phyloP scores from a whole-genome alignment of 768 basidiomycete species.

The Naganishia friedmannii region DNA sequence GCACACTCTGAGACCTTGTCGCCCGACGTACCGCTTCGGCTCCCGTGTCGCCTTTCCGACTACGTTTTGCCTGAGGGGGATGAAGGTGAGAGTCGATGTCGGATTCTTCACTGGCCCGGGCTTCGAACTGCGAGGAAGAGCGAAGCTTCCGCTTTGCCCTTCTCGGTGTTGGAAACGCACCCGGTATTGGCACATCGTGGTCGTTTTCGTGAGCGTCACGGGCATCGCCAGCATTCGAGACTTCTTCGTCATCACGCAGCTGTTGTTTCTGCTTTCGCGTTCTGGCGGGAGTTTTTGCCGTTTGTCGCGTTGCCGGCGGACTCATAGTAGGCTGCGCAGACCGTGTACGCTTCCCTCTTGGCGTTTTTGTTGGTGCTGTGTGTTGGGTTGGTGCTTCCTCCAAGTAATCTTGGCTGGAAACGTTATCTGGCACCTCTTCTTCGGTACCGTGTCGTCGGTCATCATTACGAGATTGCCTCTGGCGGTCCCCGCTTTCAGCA shows the following conservation, averaged over 20 bases:
- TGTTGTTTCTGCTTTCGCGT: slow-evolving; percentile 13
- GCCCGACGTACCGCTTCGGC: not conserved
- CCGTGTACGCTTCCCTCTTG: slow-evolving; percentile 2
- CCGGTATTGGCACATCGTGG: slow-evolving; percentile 1
- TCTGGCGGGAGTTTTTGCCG: slow-evolving; percentile 9
- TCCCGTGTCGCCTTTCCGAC: not conserved
- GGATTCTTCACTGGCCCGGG: not conserved
- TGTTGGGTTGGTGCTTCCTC: not conserved
- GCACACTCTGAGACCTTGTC: slow-evolving; percentile 12
- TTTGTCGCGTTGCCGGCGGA: not conserved
- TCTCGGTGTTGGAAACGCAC: slow-evolving; percentile 6
- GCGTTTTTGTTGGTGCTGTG: slow-evolving; percentile 1
- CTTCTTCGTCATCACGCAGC: not conserved
- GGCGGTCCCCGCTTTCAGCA: not conserved
- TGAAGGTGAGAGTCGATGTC: not conserved
- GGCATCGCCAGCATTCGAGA: not conserved
- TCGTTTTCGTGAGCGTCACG: not conserved
- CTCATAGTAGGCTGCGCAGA: not conserved
- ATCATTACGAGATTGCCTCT: not conserved
- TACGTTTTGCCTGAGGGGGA: not conserved
- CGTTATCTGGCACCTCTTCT: not conserved
- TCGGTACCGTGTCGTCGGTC: not conserved
- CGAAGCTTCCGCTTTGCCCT: slow-evolving; percentile 5
- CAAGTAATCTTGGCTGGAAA: not conserved
- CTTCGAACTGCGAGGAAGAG: slow-evolving; percentile 10